phyloP scores from a whole-genome alignment of 2,329 filamentous ascomycete genomes.

The Colletotrichum sp. region DNA sequence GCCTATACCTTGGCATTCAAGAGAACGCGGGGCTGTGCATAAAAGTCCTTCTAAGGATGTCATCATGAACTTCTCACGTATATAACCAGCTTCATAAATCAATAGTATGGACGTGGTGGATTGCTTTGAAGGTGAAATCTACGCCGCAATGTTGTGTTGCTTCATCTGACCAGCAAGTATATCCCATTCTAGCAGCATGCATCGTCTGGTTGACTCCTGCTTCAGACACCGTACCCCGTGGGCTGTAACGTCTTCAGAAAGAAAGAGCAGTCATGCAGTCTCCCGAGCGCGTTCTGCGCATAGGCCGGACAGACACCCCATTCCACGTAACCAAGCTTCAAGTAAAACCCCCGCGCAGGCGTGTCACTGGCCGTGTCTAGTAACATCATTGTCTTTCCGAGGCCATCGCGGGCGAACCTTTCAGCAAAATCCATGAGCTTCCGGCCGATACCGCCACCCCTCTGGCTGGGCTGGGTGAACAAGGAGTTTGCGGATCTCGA shows the following conservation, averaged over 20 bases:
- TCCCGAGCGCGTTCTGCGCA: not conserved
- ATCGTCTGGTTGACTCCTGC: accelerated
- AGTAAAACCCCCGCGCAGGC: not conserved
- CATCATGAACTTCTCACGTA: not conserved
- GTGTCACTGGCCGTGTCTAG: not conserved
- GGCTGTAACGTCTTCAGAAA: not conserved
- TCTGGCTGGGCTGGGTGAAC: not conserved
- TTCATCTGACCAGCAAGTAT: not conserved
- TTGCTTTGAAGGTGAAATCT: not conserved
- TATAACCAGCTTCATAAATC: not conserved
- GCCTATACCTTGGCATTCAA: not conserved
- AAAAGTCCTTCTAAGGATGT: not conserved
- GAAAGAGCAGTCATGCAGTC: not conserved
- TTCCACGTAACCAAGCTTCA: not conserved
- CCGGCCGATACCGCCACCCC: not conserved
- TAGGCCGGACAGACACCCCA: not conserved
- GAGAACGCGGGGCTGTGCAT: not conserved
- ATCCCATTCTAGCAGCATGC: not conserved
- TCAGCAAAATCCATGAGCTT: not conserved
- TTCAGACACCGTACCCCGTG: not conserved
- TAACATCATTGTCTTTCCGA: not conserved
- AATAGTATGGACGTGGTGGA: not conserved
- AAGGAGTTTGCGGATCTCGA: not conserved
- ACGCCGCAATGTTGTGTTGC: not conserved
- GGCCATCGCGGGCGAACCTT: not conserved